These are phyloP conservation scores for Theileria luwenshuni DNA, from an alignment of 169 alveolate genomes.

Conservation along the genomic window DNA sequence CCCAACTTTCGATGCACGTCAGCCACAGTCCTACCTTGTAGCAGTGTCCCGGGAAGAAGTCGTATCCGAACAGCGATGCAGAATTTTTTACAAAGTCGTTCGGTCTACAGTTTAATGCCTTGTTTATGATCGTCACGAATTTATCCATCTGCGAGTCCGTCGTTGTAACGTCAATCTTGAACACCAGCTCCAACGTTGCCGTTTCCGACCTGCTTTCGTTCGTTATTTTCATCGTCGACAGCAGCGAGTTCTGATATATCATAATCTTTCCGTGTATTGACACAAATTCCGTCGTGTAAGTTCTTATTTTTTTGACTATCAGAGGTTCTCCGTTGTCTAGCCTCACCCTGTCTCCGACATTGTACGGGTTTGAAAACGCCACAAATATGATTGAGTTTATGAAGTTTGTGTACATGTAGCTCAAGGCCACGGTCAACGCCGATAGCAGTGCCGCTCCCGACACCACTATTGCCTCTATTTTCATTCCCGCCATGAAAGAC, in stretches of 20 bases:
- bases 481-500: conserved; percentile 79
- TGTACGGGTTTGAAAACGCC: conserved; percentile 86
- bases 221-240: conserved; percentile 79
- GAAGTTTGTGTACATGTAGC: conserved; percentile 83
- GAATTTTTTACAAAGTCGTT: conserved; percentile 81
- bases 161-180: conserved; percentile 78
- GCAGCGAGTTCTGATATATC: conserved; percentile 80
- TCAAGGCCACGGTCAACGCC: conserved; percentile 82
- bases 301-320: conserved; percentile 79
- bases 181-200: conserved; percentile 75
- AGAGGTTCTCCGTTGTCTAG: conserved; percentile 82
- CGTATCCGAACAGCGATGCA: conserved; percentile 67
- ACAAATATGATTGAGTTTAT: conserved; percentile 85
- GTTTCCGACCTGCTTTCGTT: conserved; percentile 82
- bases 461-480: conserved; percentile 83
- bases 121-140: conserved; percentile 67
- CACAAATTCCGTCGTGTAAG: conserved; percentile 85
- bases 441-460: conserved; percentile 88
- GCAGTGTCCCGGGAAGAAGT: conserved; percentile 83
- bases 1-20: conserved; percentile 82
- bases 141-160: conserved; percentile 76
- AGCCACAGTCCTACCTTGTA: conserved; percentile 74
- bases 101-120: conserved; percentile 78
- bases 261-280: conserved; percentile 79
- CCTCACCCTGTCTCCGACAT: conserved; percentile 84